Evolutionary conservation across 129 eudicot genomes (phyloP), one percentile per base, ranked within the genome.

Genomic region (Flaveria sonorensis): DNA sequence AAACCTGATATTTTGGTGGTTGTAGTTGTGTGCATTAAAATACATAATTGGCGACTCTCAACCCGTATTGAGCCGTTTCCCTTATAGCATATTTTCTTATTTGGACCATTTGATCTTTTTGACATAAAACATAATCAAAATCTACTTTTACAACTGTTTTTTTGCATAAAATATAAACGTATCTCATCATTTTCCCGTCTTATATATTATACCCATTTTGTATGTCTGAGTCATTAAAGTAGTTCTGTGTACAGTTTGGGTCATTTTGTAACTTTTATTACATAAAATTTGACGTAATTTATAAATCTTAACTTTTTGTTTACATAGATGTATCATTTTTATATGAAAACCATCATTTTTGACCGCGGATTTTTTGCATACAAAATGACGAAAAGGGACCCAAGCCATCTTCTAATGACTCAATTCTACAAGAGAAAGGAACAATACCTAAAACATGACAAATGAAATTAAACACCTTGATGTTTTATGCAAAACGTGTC

Each of bases 371-470:
- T 28, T 62, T 32, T 62, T 62, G 69, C 69, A 63, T 63, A 63
- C 69, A 5, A 28, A 63, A 30, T 32, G 69, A 6, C 46, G 2
- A 28, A 63, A 62, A 26, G 10, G 68, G 46, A 15, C 21, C 45
- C 46, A 30, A 63, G 21, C 15, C 69, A 15, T 63, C 69, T 30
- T 63, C 32, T 32, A 63, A 63, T 15, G 19, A 63, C 19, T 15
- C 19, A 63, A 30, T 28, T 63, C 45, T 63, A 63, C 69, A 30
- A 63, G 20, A 16, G 36, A 28, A 63, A 63, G 69, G 46, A 28
- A 28, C 46, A 30, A 63, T 30, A 63, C 69, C 21, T 63, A 63
- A 63, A 63, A 15, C 10, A 10, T 16, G 46, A 32, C 11, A 30
- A 61, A 61, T 26, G 68, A 61, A 63, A 30, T 36, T 15, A 63